Evolutionary conservation across 2,329 filamentous ascomycete species (phyloP).

Genomic region (Stemphylium lycopersici): DNA sequence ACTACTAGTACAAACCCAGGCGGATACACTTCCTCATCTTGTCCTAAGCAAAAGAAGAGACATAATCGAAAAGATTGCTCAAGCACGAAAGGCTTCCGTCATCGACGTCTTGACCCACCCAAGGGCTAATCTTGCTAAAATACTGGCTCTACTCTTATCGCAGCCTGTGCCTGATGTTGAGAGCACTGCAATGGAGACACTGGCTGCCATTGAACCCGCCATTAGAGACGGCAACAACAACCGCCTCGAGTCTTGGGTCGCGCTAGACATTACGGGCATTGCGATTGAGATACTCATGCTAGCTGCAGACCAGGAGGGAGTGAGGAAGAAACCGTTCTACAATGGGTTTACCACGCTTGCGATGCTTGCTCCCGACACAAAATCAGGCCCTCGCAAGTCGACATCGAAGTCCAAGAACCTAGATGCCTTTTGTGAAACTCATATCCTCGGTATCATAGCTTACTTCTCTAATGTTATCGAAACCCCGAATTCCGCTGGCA

Average conservation of each 20-base stretch:
- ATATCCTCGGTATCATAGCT: conserved; percentile 86
- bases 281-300: conserved; percentile 83
- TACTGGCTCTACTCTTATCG: conserved; percentile 63
- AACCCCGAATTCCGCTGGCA: conserved; percentile 57
- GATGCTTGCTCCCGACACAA: conserved; percentile 54
- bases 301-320: conserved; percentile 70
- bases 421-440: conserved; percentile 77
- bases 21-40: conserved; percentile 83
- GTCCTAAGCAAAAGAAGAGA: conserved; percentile 79
- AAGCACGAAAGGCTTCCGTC: conserved; percentile 63
- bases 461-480: conserved; percentile 81
- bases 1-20: conserved; percentile 77
- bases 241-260: conserved; percentile 71
- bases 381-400: conserved; percentile 52
- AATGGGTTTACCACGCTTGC: conserved; percentile 57
- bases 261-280: conserved; percentile 75
- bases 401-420: conserved; percentile 63
- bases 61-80: conserved; percentile 79
- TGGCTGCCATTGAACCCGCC: conserved; percentile 71
- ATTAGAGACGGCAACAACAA: conserved; percentile 65
- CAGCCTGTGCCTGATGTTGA: conserved; percentile 70
- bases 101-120: conserved; percentile 68
- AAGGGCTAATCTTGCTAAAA: conserved; percentile 61
- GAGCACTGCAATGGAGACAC: conserved; percentile 68
- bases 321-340: conserved; percentile 57